Base-by-base conservation (phyloP, 345 rosid species). In the Gossypium raimondii region DNA sequence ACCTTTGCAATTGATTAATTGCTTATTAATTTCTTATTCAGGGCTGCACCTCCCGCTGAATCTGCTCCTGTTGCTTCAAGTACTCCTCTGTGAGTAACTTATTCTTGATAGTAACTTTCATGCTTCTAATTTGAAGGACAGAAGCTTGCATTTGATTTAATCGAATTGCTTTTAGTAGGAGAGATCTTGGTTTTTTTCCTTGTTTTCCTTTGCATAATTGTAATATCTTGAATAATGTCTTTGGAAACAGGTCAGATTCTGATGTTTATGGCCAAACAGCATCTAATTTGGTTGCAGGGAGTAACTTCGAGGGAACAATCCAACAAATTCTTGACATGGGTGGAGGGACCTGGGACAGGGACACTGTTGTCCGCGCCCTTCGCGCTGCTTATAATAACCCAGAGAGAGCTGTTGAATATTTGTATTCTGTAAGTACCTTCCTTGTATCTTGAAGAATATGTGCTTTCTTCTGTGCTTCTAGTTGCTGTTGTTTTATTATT, bases 311-410 rank as follows among this genome's bases (percentile, higher is more conserved):
- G 78, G 93, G 88, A 76, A 61, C 90, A 60, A 78, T 95, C 74
- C 97, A 93, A 82, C 92, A 95, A 76, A 95, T 95, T 84, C 85
- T 95, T 82, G 98, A 93, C 77, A 90, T 95, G 91, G 99, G 98
- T 72, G 98, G 97, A 73, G 97, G 98, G 63, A 85, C 83, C 9
- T 93, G 98, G 98, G 93, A 91, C 73, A 91, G 96, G 80, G 97
- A 91, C 25, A 89, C 87, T 68, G 93, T 93, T 82, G 84, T 88
- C 67, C 92, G 90, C n/a, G 97, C 99, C 66, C 96, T 95, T 63
- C 93, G 93, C 63, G 98, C 97, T 72, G 99, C 97, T 63, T 95
- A 66, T 82, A 95, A 93, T 84, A 93, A 95, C 74, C 99, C 97
- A 0, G 97, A 90, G 84, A 89, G 98, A 81, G 99, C 99, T 81